phyloP scores from a whole-genome alignment of 2,329 filamentous ascomycete genomes.

The Fusarium sp. region DNA sequence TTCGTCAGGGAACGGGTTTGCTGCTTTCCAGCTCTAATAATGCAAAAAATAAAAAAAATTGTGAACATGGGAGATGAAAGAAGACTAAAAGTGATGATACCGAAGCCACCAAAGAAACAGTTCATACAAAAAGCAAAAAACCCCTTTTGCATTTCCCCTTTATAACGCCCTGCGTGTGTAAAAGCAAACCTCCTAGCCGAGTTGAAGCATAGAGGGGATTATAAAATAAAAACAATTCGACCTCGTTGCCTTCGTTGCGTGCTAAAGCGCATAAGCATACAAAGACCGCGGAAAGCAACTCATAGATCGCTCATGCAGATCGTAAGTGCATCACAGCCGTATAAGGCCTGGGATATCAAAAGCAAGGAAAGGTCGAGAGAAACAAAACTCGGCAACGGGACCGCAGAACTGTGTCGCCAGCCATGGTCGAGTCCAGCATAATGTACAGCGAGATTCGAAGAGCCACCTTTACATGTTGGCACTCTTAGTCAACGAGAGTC shows the following conservation, averaged over 20 bases:
- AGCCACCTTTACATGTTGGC: slow-evolving; percentile 51
- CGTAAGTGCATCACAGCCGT: slow-evolving; percentile 55
- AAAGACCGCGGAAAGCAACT: slow-evolving; percentile 47
- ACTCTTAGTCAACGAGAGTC: slow-evolving; percentile 58
- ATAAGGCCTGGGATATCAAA: slow-evolving; percentile 55
- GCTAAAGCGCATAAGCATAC: slow-evolving; percentile 35
- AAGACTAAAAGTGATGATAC: slow-evolving; percentile 42
- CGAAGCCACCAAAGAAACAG: slow-evolving; percentile 33
- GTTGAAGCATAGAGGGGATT: slow-evolving; percentile 27
- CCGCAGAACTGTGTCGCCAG: slow-evolving; percentile 20
- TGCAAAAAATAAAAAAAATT: slow-evolving; percentile 39
- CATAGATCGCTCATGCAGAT: slow-evolving; percentile 66
- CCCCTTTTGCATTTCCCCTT: slow-evolving; percentile 47
- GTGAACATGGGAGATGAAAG: slow-evolving; percentile 40
- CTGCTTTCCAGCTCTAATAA: slow-evolving; percentile 49
- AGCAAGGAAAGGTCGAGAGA: slow-evolving; percentile 47
- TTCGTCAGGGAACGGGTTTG: slow-evolving; percentile 47
- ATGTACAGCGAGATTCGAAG: slow-evolving; percentile 48
- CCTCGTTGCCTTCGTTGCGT: slow-evolving; percentile 37
- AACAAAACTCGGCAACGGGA: slow-evolving; percentile 43
- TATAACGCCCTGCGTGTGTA: slow-evolving; percentile 53
- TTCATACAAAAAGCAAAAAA: slow-evolving; percentile 35
- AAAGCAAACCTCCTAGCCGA: slow-evolving; percentile 43
- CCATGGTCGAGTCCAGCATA: slow-evolving; percentile 39
- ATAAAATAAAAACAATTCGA: slow-evolving; percentile 40